These are phyloP conservation scores for Coemansia asiatica DNA, from an alignment of 192 early-diverging fungal species.

Conservation along the genomic window DNA sequence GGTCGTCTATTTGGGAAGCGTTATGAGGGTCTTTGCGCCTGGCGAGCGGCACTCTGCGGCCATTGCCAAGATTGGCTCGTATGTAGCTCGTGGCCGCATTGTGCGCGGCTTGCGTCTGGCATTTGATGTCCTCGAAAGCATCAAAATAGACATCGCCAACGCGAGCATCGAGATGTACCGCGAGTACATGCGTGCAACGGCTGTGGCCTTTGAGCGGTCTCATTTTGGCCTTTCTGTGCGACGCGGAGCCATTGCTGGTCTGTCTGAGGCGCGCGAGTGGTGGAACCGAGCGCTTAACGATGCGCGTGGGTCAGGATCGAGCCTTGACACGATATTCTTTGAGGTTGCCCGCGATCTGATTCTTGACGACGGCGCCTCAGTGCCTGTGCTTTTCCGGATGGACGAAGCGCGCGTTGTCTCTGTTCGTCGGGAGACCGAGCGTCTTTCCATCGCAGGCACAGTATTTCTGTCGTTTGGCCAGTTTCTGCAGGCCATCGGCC, in stretches of 20 bases:
- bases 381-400: conserved; percentile 48
- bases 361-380: conserved; percentile 37
- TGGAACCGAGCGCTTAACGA: conserved; percentile 32
- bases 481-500: conserved; percentile 36
- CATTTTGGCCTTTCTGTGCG: conserved; percentile 57
- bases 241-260: conserved; percentile 19
- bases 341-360: conserved; percentile 38
- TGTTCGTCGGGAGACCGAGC: conserved; percentile 44
- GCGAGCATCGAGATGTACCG: conserved; percentile 65
- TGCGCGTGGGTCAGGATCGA: conserved; percentile 9
- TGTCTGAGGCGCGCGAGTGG: conserved; percentile 41
- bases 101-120: conserved; percentile 66
- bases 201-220: conserved; percentile 67
- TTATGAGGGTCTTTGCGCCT: conserved; percentile 67
- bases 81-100: conserved; percentile 61
- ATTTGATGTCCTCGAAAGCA: conserved; percentile 64
- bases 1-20: conserved; percentile 61
- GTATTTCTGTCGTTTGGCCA: conserved; percentile 46
- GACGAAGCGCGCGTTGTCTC: conserved; percentile 43
- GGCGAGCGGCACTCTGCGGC: conserved; percentile 63
- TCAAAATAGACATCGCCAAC: conserved; percentile 64
- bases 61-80: conserved; percentile 62
- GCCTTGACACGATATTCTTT: conserved; percentile 34
- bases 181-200: conserved; percentile 67
- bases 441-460: conserved; percentile 37